These are phyloP conservation scores for Cordyceps cicadae DNA, from an alignment of 2,329 filamentous ascomycete species.

Conservation along the genomic window DNA sequence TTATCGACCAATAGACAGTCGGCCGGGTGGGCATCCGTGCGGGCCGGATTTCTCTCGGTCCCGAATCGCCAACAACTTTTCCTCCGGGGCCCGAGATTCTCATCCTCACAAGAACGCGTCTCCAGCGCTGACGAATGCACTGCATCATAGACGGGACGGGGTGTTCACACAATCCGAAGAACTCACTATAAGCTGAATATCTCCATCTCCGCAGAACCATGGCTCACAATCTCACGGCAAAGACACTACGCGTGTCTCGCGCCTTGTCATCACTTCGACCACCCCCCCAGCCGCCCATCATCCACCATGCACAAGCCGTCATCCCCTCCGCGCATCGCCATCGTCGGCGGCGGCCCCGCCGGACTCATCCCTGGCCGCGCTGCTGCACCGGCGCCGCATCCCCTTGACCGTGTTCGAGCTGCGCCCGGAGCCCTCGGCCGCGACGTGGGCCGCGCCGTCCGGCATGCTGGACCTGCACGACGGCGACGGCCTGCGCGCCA, in stretches of 20 bases:
- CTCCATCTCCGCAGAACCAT: neutral
- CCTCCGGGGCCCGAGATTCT: too few relatives aligned
- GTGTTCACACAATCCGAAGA: too few relatives aligned
- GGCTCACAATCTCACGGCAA: neutral
- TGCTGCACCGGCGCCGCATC: constrained; percentile 33
- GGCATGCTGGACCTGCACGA: constrained; percentile 44
- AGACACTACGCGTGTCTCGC: neutral
- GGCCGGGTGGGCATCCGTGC: too few relatives aligned
- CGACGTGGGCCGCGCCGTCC: constrained; percentile 21
- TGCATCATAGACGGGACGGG: too few relatives aligned
- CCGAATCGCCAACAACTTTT: too few relatives aligned
- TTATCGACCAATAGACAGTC: too few relatives aligned
- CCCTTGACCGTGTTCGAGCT: constrained; percentile 29
- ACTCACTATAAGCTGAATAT: too few relatives aligned
- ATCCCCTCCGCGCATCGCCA: constrained; percentile 27
- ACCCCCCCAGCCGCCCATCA: neutral
- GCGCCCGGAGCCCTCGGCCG: constrained; percentile 20
- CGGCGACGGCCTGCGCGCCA: constrained; percentile 34
- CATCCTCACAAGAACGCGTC: too few relatives aligned
- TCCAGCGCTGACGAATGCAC: too few relatives aligned
- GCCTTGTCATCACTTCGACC: neutral
- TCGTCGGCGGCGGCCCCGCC: constrained; percentile 37
- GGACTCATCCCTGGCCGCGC: constrained; percentile 39
- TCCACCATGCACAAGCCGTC: neutral
- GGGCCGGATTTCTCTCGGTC: too few relatives aligned